Conservation (phyloP, 129 eudicot species). For the Artemisia tridentata region DNA sequence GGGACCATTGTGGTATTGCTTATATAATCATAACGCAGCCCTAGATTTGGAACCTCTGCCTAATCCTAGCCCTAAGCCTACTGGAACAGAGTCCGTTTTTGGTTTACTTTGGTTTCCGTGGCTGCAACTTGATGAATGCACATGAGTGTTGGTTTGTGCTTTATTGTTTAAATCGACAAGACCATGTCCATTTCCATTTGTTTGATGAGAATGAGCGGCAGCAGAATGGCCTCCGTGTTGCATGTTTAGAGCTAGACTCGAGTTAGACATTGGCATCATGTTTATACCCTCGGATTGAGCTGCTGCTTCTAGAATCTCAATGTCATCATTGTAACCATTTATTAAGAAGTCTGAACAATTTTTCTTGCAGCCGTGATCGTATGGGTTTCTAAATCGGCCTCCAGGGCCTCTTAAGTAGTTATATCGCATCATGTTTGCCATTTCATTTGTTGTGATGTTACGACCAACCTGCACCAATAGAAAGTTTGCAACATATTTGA, state of each 20-base stretch:
- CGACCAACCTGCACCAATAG: slow-evolving; percentile 72
- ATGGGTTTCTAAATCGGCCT: slow-evolving; percentile 88
- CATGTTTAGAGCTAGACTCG: slow-evolving; percentile 36
- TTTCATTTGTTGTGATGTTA: slow-evolving; percentile 90
- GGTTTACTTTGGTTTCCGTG: slow-evolving; percentile 44
- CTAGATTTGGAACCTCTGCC: slow-evolving; percentile 65
- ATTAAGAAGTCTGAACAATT: slow-evolving; percentile 91
- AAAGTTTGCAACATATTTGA: background rate
- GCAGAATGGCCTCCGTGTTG: slow-evolving; percentile 39
- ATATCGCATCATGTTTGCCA: slow-evolving; percentile 88
- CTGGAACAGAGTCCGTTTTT: slow-evolving; percentile 54
- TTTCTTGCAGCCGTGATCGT: slow-evolving; percentile 82
- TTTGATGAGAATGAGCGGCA: slow-evolving; percentile 47
- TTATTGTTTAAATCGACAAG: background rate
- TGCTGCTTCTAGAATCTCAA: slow-evolving; percentile 52
- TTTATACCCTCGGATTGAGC: slow-evolving; percentile 51
- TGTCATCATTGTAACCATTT: slow-evolving; percentile 82
- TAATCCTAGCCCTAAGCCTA: slow-evolving; percentile 82
- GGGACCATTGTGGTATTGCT: slow-evolving; percentile 11
- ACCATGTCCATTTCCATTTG: slow-evolving; percentile 59
- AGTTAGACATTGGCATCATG: slow-evolving; percentile 52
- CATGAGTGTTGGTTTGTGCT: slow-evolving; percentile 30
- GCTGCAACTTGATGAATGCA: slow-evolving; percentile 77
- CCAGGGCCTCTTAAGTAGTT: slow-evolving; percentile 79
- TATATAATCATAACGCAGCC: slow-evolving; percentile 41